phyloP scores from a whole-genome alignment of 768 basidiomycete genomes.

The Lactarius indigo region DNA sequence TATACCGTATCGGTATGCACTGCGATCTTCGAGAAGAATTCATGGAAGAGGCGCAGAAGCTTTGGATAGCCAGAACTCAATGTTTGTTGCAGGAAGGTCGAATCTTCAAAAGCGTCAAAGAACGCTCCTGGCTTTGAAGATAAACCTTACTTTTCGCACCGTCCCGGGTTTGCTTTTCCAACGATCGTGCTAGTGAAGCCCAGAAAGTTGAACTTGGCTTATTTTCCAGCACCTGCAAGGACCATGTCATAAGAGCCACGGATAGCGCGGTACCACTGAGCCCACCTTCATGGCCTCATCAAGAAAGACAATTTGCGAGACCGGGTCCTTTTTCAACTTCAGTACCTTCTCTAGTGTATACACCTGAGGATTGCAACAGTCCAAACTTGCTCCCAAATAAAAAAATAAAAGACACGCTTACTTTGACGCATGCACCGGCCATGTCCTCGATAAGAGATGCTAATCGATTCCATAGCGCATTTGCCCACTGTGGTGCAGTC shows the following conservation, averaged over 20 bases:
- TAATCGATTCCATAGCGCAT: slow-evolving; percentile 76
- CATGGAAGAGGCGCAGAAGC: slow-evolving; percentile 88
- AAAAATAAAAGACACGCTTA: slow-evolving; percentile 24
- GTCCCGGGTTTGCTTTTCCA: slow-evolving; percentile 83
- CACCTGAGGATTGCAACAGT: slow-evolving; percentile 48
- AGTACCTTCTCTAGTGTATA: slow-evolving; percentile 95
- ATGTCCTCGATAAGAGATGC: slow-evolving; percentile 86
- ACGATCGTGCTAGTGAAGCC: slow-evolving; percentile 70
- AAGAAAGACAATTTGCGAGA: slow-evolving; percentile 73
- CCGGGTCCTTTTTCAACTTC: slow-evolving; percentile 79
- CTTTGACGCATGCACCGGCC: slow-evolving; percentile 89
- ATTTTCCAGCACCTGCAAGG: slow-evolving; percentile 70
- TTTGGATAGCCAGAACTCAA: slow-evolving; percentile 83
- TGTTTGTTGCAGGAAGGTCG: slow-evolving; percentile 88
- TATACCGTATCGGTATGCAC: slow-evolving; percentile 96
- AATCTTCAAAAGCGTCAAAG: slow-evolving; percentile 47
- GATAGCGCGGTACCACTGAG: not conserved
- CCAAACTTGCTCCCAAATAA: not conserved
- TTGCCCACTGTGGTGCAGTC: slow-evolving; percentile 83
- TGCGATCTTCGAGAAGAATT: slow-evolving; percentile 93
- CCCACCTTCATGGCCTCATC: slow-evolving; percentile 91
- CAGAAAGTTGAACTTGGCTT: slow-evolving; percentile 92
- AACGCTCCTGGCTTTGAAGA: not conserved
- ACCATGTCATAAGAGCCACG: not conserved
- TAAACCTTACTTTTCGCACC: slow-evolving; percentile 63